Conservation (phyloP, 192 early-diverging fungal genomes). For the Coemansia furcata region DNA sequence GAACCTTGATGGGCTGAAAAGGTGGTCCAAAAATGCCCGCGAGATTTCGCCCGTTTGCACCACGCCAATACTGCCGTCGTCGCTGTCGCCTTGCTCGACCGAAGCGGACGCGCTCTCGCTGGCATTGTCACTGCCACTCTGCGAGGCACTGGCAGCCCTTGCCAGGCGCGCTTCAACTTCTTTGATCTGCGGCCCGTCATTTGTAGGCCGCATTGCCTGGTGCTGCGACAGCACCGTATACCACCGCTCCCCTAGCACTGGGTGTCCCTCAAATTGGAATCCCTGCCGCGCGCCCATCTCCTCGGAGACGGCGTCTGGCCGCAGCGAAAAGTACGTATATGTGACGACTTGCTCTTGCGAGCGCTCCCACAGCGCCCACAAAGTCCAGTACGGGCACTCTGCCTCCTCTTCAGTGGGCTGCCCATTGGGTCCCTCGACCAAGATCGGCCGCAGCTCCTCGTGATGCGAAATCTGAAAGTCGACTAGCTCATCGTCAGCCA, state of each 20-base stretch:
- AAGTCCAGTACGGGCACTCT: constrained; percentile 29
- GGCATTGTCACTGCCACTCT: neutral
- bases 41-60: constrained; percentile 37
- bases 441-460: constrained; percentile 20
- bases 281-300: neutral
- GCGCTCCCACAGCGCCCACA: constrained; percentile 54
- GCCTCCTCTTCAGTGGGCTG: constrained; percentile 20
- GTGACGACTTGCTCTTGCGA: constrained; percentile 37
- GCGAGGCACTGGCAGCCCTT: neutral
- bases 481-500: constrained; percentile 49
- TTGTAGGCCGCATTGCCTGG: constrained; percentile 19
- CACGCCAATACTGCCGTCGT: neutral
- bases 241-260: constrained; percentile 45
- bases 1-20: constrained; percentile 44
- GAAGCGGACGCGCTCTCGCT: neutral
- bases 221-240: constrained; percentile 34
- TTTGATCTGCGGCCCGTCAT: constrained; percentile 35
- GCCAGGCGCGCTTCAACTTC: constrained; percentile 37
- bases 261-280: constrained; percentile 34
- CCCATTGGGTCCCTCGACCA: constrained; percentile 25
- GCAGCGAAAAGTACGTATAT: constrained; percentile 41
- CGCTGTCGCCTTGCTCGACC: neutral
- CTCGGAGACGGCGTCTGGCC: neutral
- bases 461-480: constrained; percentile 37
- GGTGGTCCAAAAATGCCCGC: constrained; percentile 40